A percentile compares a stretch with the other conserved stretches of the same genome.
Conservation (phyloP, 306 rosid genomes). For the Prunus kanzakura region DNA sequence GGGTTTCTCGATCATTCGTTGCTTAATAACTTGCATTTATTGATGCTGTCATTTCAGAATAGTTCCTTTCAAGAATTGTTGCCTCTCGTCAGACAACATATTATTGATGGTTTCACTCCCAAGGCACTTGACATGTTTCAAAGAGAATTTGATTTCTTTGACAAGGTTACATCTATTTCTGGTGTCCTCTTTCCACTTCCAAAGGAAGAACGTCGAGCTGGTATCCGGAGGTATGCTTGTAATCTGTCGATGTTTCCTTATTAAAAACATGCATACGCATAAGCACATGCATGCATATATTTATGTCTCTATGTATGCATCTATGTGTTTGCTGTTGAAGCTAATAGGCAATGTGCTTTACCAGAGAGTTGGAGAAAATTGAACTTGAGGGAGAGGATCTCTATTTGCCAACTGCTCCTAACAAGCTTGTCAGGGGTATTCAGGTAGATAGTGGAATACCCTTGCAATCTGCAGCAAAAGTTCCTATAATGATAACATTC, state of each 20-base stretch:
- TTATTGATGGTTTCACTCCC: conserved; percentile 72
- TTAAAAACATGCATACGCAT: neutral
- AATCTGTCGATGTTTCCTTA: neutral
- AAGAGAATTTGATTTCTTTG: conserved; percentile 95
- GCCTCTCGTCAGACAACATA: conserved; percentile 74
- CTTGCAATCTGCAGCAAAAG: conserved; percentile 96
- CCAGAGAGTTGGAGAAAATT: conserved; percentile 93
- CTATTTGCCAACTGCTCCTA: conserved; percentile 88
- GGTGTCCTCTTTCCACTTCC: conserved; percentile 80
- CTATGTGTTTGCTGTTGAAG: conserved; percentile 3
- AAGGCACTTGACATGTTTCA: conserved; percentile 75
- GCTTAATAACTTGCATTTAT: conserved; percentile 23
- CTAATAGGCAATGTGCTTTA: conserved; percentile 19
- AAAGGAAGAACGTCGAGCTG: conserved; percentile 92
- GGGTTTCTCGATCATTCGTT: neutral
- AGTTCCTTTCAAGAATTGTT: conserved; percentile 70
- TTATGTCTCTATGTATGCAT: neutral
- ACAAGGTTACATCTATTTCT: conserved; percentile 96
- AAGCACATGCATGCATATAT: neutral
- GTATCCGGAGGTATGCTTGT: conserved; percentile 63
- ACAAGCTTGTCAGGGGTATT: conserved; percentile 84
- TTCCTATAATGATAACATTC: conserved; percentile 94
- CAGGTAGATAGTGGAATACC: conserved; percentile 95
- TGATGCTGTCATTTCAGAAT: conserved; percentile 57
- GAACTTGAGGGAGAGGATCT: conserved; percentile 83